Percentiles rank a stretch among this genome's conserved stretches.
Conservation (phyloP, 371 early-diverging fungal genomes). For the Ordospora pajunii region DNA sequence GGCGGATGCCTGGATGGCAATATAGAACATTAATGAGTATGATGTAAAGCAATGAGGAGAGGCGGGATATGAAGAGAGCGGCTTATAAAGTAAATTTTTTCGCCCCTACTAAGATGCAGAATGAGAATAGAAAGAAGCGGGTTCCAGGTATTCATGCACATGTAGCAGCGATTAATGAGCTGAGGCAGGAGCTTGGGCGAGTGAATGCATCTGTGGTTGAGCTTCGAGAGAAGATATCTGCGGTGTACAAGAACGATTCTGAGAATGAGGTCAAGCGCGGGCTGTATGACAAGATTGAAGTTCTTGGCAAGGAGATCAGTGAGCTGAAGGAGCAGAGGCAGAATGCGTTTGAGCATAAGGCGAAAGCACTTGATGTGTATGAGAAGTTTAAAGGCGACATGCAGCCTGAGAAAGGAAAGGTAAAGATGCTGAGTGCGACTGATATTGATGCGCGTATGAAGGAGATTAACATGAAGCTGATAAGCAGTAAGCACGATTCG, state of each 20-base stretch:
- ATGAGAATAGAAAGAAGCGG: conserved; percentile 4
- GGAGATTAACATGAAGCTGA: conserved; percentile 42
- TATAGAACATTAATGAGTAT: too few relatives aligned
- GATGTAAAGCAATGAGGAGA: too few relatives aligned
- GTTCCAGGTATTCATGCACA: conserved; percentile 14
- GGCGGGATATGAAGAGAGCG: not conserved
- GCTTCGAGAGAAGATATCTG: conserved; percentile 8
- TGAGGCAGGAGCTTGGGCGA: not conserved
- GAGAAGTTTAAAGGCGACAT: conserved; percentile 14
- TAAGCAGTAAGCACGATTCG: not conserved
- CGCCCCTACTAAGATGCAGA: not conserved
- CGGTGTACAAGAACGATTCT: conserved; percentile 4
- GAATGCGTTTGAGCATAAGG: not conserved
- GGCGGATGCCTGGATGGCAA: too few relatives aligned
- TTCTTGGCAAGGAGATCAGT: not conserved
- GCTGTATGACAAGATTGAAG: not conserved
- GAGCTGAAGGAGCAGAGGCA: not conserved
- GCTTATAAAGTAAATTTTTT: not conserved
- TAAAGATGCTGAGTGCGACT: conserved; percentile 10
- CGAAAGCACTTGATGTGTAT: conserved; percentile 8
- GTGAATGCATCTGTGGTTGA: conserved; percentile 1
- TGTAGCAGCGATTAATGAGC: not conserved
- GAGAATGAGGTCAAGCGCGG: conserved; percentile 15
- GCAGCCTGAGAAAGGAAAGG: conserved; percentile 5
- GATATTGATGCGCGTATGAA: conserved; percentile 44